A percentile compares a stretch with the other conserved stretches of the same genome.
These are phyloP conservation scores for Hortaea werneckii DNA, from an alignment of 2,329 filamentous ascomycete species.

Conservation along the genomic window DNA sequence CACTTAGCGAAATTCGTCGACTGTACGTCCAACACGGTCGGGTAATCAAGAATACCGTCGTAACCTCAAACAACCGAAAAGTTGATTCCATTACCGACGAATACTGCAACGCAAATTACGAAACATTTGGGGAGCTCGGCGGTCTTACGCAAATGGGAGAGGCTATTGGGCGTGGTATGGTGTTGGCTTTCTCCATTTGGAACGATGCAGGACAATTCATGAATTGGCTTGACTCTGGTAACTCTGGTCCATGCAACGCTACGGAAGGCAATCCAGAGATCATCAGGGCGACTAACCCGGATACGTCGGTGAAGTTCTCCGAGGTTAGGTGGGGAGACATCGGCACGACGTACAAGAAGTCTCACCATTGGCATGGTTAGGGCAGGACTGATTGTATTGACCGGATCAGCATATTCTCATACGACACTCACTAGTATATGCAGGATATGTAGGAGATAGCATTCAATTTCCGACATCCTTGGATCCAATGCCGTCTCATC, in stretches of 20 bases:
- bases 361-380: too few species aligned
- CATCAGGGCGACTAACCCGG: slow-evolving; percentile 39
- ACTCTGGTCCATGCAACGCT: slow-evolving; percentile 44
- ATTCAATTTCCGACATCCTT: too few species aligned
- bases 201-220: slow-evolving; percentile 31
- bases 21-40: slow-evolving; percentile 55
- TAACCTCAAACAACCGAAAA: slow-evolving; percentile 28
- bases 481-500: too few species aligned
- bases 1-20: slow-evolving; percentile 21
- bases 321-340: slow-evolving; percentile 54
- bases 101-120: slow-evolving; percentile 40
- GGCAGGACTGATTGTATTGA: too few species aligned
- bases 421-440: too few species aligned
- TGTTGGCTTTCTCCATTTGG: slow-evolving; percentile 55
- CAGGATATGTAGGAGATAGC: too few species aligned
- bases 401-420: too few species aligned
- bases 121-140: slow-evolving; percentile 44
- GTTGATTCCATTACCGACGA: slow-evolving; percentile 47
- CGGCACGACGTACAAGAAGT: slow-evolving; percentile 38
- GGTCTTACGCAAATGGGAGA: slow-evolving; percentile 46
- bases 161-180: slow-evolving; percentile 50
- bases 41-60: slow-evolving; percentile 47
- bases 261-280: slow-evolving; percentile 44
- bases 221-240: slow-evolving; percentile 59
- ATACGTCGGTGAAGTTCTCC: slow-evolving; percentile 45